These are phyloP conservation scores for Allium sativum DNA, from an alignment of 106 monocot species.

Conservation along the genomic window DNA sequence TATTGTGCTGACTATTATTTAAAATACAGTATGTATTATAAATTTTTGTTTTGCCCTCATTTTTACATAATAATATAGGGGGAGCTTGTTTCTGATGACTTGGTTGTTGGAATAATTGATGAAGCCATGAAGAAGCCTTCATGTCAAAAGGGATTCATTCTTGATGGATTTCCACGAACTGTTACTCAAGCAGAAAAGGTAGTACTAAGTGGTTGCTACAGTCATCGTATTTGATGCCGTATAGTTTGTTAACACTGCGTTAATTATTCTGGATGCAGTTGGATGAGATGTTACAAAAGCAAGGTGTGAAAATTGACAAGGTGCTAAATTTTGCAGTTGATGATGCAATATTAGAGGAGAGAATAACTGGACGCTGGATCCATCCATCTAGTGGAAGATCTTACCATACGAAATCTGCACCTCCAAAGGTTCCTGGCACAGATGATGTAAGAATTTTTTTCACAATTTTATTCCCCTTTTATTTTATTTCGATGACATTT, in stretches of 20 bases:
- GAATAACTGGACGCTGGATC: constrained; percentile 99
- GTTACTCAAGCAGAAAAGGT: constrained; percentile 97
- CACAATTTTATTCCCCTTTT: neutral
- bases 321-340: constrained; percentile 97
- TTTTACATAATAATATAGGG: constrained; percentile 34
- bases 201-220: neutral
- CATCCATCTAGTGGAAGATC: constrained; percentile 82
- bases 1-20: neutral
- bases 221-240: too few species aligned
- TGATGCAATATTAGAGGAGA: constrained; percentile 86
- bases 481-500: neutral
- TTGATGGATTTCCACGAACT: constrained; percentile 98
- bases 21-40: neutral
- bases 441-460: constrained; percentile 63
- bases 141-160: constrained; percentile 96
- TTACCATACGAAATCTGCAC: constrained; percentile 89
- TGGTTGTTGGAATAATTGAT: constrained; percentile 97
- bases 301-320: constrained; percentile 82
- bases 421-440: constrained; percentile 73
- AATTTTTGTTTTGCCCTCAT: constrained; percentile 2
- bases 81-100: constrained; percentile 94
- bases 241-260: too few species aligned
- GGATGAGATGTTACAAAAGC: constrained; percentile 87
- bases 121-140: constrained; percentile 96
- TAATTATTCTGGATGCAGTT: constrained; percentile 35